These are phyloP conservation scores for Piromyces sp. DNA, from an alignment of 192 early-diverging fungal species.

Conservation along the genomic window DNA sequence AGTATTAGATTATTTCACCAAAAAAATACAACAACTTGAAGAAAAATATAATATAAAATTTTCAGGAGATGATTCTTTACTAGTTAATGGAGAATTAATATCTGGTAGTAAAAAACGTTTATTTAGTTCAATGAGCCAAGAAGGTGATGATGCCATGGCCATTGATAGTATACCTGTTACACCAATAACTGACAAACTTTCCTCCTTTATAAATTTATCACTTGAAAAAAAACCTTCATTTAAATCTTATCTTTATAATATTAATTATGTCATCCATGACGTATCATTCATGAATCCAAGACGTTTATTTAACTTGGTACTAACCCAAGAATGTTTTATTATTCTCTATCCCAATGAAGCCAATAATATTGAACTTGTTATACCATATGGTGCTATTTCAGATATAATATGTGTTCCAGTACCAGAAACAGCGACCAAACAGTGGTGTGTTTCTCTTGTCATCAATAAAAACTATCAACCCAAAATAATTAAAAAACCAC, in stretches of 20 bases:
- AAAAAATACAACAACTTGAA: neutral
- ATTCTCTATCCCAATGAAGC: neutral
- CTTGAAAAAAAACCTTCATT: neutral
- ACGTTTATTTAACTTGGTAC: neutral
- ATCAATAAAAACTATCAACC: neutral
- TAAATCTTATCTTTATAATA: neutral
- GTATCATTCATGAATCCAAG: neutral
- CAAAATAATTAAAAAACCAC: neutral
- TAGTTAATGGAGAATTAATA: neutral
- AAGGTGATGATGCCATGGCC: neutral
- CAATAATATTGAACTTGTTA: neutral
- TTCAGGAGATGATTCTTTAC: neutral
- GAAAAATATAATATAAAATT: neutral
- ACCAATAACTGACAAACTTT: too few relatives aligned
- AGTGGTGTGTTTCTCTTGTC: neutral
- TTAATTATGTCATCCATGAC: neutral
- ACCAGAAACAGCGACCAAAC: neutral
- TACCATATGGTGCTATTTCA: neutral
- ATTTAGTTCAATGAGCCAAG: neutral
- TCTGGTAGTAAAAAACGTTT: neutral
- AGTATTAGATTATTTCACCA: neutral
- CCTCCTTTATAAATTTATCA: neutral
- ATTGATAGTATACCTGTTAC: too few relatives aligned
- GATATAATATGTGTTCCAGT: neutral
- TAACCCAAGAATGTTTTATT: neutral